Evolutionary conservation across 352 stramenopile species (phyloP), one percentile per base, ranked within the genome.

Genomic region (Phytophthora quininea): DNA sequence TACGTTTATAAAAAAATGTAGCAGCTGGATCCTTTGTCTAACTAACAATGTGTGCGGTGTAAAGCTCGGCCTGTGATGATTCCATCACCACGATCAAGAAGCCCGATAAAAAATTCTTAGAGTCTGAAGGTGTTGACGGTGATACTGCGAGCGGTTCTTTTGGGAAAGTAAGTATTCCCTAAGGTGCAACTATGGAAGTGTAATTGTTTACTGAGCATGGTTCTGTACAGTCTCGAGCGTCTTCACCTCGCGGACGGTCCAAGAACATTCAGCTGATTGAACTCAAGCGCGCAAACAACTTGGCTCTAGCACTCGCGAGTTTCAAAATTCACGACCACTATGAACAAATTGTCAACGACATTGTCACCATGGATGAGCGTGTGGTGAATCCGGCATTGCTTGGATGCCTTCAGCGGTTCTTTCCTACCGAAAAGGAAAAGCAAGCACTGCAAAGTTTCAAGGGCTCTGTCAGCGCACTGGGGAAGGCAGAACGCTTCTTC

Each of bases 221-320:
- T 24, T 24, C 0, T 24, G 19, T 58, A 19, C 38, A 86, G 80
- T 86, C 87, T 42, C 76, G 87, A 10, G 78, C 80, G 11, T 91
- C 82, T 0, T 95, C 87, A 2, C 84, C 85, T 29, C 80, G 86
- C 15, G 83, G 87, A 14, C 88, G 88, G 29, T 86, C 80, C 31
- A 91, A 89, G 66, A 91, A 80, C 42, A 79, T 93, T 47, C 86
- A 92, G 38, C 55, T 95, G 29, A 82, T 95, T 31, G 87, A 95
- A 9, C 52, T 89, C 30, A 95, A 95, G 47, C 87, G 85, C 24
- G 85, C 84, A 2, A 95, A 95, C 51, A 95, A 95, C 55, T 56
- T 95, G 1, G 79, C 86, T 8, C 73, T 93, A 33, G 83, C 85
- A 29, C 68, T 95, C 9, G 73, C 84, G 7, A 92, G 78, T 38